Evolutionary conservation across 495 filamentous ascomycete genomes (phyloP).

Genomic region (Penicillium cosmopolitanum): DNA sequence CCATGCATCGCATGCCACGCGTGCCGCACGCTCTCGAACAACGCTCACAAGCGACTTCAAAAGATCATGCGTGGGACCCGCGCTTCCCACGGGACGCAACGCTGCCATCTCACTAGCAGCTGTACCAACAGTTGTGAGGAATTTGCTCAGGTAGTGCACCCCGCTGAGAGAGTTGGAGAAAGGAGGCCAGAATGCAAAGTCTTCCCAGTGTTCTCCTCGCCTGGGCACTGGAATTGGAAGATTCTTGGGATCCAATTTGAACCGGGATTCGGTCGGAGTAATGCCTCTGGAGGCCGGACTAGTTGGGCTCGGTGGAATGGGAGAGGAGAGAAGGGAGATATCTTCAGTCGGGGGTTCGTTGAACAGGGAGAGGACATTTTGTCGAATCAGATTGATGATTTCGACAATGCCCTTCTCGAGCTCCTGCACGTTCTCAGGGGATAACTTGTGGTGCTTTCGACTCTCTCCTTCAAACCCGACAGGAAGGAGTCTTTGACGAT

Average conservation of each 20-base stretch:
- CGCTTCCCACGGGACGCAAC: slow-evolving; percentile 63
- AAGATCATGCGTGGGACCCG: slow-evolving; percentile 61
- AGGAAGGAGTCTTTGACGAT: slow-evolving; percentile 78
- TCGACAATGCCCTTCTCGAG: slow-evolving; percentile 79
- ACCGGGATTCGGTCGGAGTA: slow-evolving; percentile 65
- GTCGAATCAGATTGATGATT: slow-evolving; percentile 78
- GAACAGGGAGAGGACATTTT: slow-evolving; percentile 79
- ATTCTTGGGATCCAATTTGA: slow-evolving; percentile 77
- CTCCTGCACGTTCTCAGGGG: slow-evolving; percentile 66
- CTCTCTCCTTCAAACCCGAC: slow-evolving; percentile 83
- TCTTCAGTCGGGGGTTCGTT: slow-evolving; percentile 90
- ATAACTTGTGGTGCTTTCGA: slow-evolving; percentile 80
- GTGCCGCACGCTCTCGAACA: slow-evolving; percentile 81
- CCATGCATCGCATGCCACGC: slow-evolving; percentile 84
- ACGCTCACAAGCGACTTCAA: slow-evolving; percentile 71
- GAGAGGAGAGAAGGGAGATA: slow-evolving; percentile 80
- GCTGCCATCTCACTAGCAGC: slow-evolving; percentile 87
- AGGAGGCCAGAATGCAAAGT: slow-evolving; percentile 95
- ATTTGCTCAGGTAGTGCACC: slow-evolving; percentile 80
- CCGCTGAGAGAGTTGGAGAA: slow-evolving; percentile 87
- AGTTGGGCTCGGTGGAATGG: slow-evolving; percentile 70
- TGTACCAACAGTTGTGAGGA: slow-evolving; percentile 76
- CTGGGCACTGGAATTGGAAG: slow-evolving; percentile 75
- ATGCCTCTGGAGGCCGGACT: slow-evolving; percentile 60
- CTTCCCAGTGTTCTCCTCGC: slow-evolving; percentile 84